Conservation (phyloP, 129 eudicot species). For the Mikania micrantha region DNA sequence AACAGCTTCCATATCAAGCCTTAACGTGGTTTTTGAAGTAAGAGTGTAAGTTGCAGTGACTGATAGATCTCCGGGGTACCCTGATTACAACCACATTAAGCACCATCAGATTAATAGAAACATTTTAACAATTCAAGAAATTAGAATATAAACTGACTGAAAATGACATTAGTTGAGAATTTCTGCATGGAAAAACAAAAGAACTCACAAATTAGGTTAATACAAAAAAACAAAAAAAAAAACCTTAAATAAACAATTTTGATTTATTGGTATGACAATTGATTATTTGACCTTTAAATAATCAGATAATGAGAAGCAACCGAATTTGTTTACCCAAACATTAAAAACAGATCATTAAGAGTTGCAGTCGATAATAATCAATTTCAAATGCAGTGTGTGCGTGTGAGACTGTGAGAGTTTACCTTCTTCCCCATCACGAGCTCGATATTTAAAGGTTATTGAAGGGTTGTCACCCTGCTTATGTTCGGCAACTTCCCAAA, state of each 20-base stretch:
- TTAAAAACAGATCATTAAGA: not conserved
- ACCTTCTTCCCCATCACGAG: slow-evolving; percentile 97
- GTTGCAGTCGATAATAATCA: not conserved
- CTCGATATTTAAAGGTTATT: slow-evolving; percentile 72
- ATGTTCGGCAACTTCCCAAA: slow-evolving; percentile 82
- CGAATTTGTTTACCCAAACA: not conserved
- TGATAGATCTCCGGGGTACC: slow-evolving; percentile 83
- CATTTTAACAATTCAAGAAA: not conserved
- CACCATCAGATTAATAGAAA: not conserved
- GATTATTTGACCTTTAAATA: not conserved
- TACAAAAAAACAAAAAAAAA: not conserved
- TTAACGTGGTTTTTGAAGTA: slow-evolving; percentile 54
- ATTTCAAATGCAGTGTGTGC: not conserved
- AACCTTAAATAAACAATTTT: not conserved
- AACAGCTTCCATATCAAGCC: slow-evolving; percentile 91
- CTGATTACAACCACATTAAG: slow-evolving; percentile 27
- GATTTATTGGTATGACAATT: not conserved
- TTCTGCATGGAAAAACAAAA: not conserved
- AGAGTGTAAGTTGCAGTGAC: slow-evolving; percentile 85
- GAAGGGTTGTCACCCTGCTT: slow-evolving; percentile 82
- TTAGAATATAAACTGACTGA: not conserved
- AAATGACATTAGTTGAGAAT: not conserved
- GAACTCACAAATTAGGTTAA: not conserved
- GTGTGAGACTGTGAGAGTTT: not conserved
- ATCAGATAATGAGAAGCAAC: not conserved